Conservation (phyloP, 805 yeast species). For the Cyberlindnera misumaiensis region DNA sequence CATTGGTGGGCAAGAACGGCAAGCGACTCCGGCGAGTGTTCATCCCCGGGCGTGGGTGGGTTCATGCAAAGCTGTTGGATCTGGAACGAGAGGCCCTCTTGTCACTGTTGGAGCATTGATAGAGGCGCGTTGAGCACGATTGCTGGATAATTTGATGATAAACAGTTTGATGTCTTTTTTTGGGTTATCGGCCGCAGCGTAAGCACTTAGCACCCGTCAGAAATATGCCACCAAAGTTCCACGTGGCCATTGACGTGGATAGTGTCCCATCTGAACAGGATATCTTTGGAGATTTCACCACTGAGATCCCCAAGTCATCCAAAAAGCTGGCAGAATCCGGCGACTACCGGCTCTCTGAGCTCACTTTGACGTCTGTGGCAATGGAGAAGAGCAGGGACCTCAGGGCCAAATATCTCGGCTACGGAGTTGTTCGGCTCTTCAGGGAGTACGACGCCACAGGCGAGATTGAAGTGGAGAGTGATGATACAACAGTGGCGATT, state of each 20-base stretch:
- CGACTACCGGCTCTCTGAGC: constrained; percentile 25
- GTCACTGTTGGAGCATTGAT: too few species aligned
- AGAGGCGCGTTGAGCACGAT: too few species aligned
- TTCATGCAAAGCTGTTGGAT: constrained; percentile 21
- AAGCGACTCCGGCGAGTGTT: constrained; percentile 37
- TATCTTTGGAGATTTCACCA: neutral
- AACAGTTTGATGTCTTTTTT: too few species aligned
- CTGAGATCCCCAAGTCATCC: neutral
- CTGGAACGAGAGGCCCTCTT: constrained; percentile 12
- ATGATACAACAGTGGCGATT: constrained; percentile 66
- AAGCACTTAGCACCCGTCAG: neutral
- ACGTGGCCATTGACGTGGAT: constrained; percentile 4
- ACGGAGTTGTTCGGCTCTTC: constrained; percentile 66
- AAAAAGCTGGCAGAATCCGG: neutral
- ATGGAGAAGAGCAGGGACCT: constrained; percentile 1
- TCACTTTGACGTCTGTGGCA: constrained; percentile 20
- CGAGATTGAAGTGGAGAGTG: constrained; percentile 33
- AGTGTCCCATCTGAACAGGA: neutral
- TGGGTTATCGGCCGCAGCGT: too few species aligned
- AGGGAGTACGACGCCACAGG: constrained; percentile 37
- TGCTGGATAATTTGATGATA: too few species aligned
- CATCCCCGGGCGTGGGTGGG: constrained; percentile 48
- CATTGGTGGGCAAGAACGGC: constrained; percentile 30
- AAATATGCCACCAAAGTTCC: constrained; percentile 1
- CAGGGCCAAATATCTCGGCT: constrained; percentile 56